These are phyloP conservation scores for Calamus simplicifolius DNA, from an alignment of 176 grass and related monocot species.

Conservation along the genomic window DNA sequence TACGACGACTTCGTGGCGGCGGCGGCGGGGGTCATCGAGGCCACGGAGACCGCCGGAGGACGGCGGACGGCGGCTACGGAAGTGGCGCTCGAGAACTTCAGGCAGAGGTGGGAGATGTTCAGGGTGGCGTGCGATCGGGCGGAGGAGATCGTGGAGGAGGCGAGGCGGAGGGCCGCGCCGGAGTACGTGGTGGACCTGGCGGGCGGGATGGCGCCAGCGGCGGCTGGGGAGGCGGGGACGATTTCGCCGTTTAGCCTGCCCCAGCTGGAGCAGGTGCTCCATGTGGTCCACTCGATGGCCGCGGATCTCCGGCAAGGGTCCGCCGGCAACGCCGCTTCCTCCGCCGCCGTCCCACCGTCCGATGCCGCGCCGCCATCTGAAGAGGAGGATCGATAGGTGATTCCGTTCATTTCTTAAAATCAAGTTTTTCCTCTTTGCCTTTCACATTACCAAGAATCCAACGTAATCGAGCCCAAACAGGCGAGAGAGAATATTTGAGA, in stretches of 20 bases:
- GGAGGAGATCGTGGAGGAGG: constrained; percentile 1
- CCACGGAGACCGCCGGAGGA: background rate
- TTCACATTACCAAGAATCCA: no score
- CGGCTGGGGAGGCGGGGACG: background rate
- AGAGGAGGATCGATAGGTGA: no score
- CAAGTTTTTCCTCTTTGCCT: no score
- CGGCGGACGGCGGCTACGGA: background rate
- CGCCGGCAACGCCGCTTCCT: background rate
- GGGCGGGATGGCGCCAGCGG: background rate
- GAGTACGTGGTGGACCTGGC: background rate
- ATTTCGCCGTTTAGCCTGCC: background rate
- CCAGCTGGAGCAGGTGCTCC: background rate
- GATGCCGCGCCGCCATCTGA: no score
- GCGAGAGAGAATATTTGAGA: no score
- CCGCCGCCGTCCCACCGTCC: background rate
- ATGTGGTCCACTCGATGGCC: background rate
- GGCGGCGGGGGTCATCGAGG: background rate
- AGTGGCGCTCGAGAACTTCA: background rate
- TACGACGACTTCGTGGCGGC: constrained; percentile 10
- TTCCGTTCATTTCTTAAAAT: no score
- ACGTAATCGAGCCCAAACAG: no score
- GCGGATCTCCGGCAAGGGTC: background rate
- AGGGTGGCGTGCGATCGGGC: constrained; percentile 2
- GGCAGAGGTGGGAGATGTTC: background rate
- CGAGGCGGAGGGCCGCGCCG: background rate